Conservation (phyloP, 306 rosid genomes). For the Begonia fuchsioides region DNA sequence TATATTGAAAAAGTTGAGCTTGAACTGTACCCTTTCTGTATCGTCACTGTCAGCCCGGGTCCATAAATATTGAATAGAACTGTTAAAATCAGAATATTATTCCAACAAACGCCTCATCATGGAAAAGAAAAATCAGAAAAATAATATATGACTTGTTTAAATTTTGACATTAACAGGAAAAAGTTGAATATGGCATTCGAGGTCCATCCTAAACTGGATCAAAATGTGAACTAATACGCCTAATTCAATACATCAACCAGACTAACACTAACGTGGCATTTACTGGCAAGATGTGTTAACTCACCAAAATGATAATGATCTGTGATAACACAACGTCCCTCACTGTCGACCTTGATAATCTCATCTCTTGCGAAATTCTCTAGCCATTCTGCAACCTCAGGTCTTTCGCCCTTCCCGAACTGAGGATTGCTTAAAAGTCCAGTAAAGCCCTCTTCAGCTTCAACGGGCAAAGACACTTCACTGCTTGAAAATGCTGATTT, state of each 20-base stretch:
- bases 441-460: constrained; percentile 80
- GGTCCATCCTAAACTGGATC: too few relatives aligned
- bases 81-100: constrained; percentile 21
- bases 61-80: constrained; percentile 87
- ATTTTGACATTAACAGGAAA: too few relatives aligned
- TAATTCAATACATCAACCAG: too few relatives aligned
- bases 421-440: constrained; percentile 35
- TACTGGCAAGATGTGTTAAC: constrained; percentile 3
- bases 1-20: constrained; percentile 49
- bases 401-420: constrained; percentile 20
- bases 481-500: constrained; percentile 63
- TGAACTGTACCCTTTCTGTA: constrained; percentile 58
- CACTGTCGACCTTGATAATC: constrained; percentile 58
- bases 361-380: constrained; percentile 56
- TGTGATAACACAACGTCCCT: constrained; percentile 73
- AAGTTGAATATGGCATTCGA: too few relatives aligned
- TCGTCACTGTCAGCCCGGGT: constrained; percentile 81
- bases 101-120: constrained; percentile 1
- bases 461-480: constrained; percentile 58
- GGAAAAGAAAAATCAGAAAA: neutral
- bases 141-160: too few relatives aligned
- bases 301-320: constrained; percentile 84
- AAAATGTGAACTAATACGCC: too few relatives aligned
- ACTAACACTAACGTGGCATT: neutral
- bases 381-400: constrained; percentile 26